These are phyloP conservation scores for Apophysomyces ossiformis DNA, from an alignment of 371 early-diverging fungal species.

Conservation along the genomic window DNA sequence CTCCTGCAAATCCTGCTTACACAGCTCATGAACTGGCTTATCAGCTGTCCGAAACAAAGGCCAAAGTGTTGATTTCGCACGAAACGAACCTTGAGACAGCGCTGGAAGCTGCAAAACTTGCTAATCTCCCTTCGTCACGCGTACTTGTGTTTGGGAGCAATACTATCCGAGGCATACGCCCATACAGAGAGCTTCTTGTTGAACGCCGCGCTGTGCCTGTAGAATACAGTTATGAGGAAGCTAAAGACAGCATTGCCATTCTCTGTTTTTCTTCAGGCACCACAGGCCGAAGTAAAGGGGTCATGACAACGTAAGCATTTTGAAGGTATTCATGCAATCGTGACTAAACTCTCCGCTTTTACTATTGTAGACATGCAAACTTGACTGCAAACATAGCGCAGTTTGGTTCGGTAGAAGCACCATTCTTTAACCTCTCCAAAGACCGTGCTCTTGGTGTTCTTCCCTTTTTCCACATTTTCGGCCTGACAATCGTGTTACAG, in stretches of 20 bases:
- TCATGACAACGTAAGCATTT: conserved; percentile 37
- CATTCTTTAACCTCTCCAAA: conserved; percentile 20
- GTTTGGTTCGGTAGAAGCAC: conserved; percentile 29
- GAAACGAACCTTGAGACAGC: conserved; percentile 53
- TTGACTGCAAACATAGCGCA: conserved; percentile 76
- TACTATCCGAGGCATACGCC: conserved; percentile 38
- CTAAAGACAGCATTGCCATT: conserved; percentile 65
- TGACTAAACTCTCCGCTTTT: background rate
- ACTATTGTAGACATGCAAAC: conserved; percentile 65
- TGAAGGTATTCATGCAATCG: conserved; percentile 12
- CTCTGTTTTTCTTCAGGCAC: conserved; percentile 92
- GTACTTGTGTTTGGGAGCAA: conserved; percentile 67
- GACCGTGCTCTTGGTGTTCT: conserved; percentile 61
- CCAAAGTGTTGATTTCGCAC: conserved; percentile 62
- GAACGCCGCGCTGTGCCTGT: conserved; percentile 10
- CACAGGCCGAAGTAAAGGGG: conserved; percentile 71
- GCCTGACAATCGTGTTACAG: conserved; percentile 48
- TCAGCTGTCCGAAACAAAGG: conserved; percentile 75
- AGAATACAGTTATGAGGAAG: background rate
- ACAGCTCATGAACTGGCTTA: conserved; percentile 74
- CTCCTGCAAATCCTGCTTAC: conserved; percentile 80
- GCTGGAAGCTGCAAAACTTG: conserved; percentile 58
- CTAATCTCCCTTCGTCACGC: conserved; percentile 50
- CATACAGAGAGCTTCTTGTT: conserved; percentile 31
- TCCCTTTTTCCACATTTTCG: conserved; percentile 88